phyloP scores from a whole-genome alignment of 2,329 filamentous ascomycete genomes.

The Colletotrichum plurivorum region DNA sequence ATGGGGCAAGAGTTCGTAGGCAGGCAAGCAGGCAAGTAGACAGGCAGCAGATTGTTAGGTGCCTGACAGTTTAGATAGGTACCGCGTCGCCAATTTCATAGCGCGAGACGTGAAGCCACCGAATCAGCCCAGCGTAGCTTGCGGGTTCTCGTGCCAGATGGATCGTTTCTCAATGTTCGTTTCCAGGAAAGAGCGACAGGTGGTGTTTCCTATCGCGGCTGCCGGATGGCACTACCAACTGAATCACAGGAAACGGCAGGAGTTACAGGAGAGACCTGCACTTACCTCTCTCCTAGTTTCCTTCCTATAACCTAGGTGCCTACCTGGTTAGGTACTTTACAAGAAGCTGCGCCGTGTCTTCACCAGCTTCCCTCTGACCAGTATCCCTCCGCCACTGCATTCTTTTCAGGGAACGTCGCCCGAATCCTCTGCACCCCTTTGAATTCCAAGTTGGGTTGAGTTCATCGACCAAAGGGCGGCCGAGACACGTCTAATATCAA shows the following conservation, averaged over 20 bases:
- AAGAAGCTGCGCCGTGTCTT: background rate
- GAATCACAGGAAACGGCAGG: background rate
- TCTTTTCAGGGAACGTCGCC: background rate
- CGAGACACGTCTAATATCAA: constrained; percentile 30
- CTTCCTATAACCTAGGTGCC: too few species aligned
- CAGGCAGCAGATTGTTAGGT: background rate
- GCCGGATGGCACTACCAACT: background rate
- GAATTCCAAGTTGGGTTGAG: constrained; percentile 2
- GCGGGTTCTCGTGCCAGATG: background rate
- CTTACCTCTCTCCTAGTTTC: background rate
- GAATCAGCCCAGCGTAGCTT: background rate
- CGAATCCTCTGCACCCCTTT: background rate
- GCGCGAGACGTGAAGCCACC: background rate
- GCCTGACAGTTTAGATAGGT: background rate
- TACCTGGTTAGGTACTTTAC: background rate
- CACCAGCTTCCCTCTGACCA: background rate
- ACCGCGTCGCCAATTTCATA: constrained; percentile 12
- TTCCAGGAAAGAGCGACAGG: constrained; percentile 13
- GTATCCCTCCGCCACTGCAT: background rate
- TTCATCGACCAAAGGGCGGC: constrained; percentile 21
- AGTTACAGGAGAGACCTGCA: background rate
- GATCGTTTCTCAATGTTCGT: background rate
- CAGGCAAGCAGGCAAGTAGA: too few species aligned
- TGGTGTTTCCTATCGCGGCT: background rate
- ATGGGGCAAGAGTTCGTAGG: background rate